Evolutionary conservation across 495 filamentous ascomycete species (phyloP), one percentile per base, ranked within the genome.

Genomic region (Aspergillus hancockii): DNA sequence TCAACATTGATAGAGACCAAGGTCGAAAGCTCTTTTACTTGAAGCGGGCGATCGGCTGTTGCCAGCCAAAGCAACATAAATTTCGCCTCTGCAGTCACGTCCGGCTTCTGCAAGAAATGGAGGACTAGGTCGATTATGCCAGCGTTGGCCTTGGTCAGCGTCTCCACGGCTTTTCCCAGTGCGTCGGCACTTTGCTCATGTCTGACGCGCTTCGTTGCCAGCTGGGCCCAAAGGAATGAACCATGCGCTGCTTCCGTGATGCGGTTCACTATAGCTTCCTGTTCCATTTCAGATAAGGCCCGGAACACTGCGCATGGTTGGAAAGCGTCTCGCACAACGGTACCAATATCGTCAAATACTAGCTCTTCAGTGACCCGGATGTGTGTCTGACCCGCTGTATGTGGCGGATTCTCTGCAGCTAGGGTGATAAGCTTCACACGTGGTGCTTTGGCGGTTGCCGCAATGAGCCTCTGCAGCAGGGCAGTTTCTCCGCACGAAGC

Each of bases 171-270:
- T 62, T 72, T 77, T 49, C 43, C 61, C 12, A 77, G 38, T n/a
- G 32, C 60, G 14, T 72, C 74, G 0, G 57, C 31, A 22, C 34
- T 66, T 7, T 61, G 38, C 52, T 69, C 72, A 23, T 61, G 58
- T 19, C 68, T 67, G 47, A 62, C 65, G 30, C 63, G 67, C 66
- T 73, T 74, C n/a, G 66, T 49, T 25, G 65, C 66, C 22, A 77
- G 66, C 59, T 75, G 75, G 14, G 72, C 74, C 67, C 69, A 73
- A 0, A 74, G 67, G 60, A 77, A 77, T n/a, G 74, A 77, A n/a
- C 71, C 66, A 16, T 63, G 62, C 30, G 72, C 65, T 3, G 68
- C 72, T 43, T 69, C 66, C 5, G 71, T 62, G 25, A 77, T 70
- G 14, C 67, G 63, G 19, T 71, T 67, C 31, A 74, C 59, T 0